These are phyloP conservation scores for Coniochaeta prunicola DNA, from an alignment of 2,329 filamentous ascomycete genomes.

Conservation along the genomic window DNA sequence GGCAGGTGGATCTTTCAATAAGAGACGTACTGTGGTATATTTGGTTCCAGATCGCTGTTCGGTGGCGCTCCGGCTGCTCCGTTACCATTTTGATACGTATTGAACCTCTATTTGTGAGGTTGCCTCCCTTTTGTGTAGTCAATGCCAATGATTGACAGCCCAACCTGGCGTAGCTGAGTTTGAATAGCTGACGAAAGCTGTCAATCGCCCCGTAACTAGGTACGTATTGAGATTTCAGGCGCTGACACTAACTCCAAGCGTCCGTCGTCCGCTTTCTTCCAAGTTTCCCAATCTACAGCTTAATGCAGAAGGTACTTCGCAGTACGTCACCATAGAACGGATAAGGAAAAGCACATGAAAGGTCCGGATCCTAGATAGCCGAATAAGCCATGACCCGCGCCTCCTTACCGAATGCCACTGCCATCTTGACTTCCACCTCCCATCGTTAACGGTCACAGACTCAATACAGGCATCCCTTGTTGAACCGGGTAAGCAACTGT, in stretches of 20 bases:
- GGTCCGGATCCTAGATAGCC: background rate
- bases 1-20: background rate
- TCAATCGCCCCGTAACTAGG: too few relatives aligned
- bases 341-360: background rate
- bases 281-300: background rate
- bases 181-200: background rate
- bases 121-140: background rate
- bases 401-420: background rate
- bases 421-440: background rate
- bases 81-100: background rate
- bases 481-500: background rate
- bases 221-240: background rate
- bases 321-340: constrained; percentile 1
- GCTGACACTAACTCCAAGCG: background rate
- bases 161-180: too few relatives aligned
- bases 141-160: too few relatives aligned
- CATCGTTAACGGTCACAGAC: too few relatives aligned
- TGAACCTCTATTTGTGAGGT: background rate
- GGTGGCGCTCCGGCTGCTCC: background rate
- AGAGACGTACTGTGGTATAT: background rate
- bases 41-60: background rate
- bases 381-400: background rate
- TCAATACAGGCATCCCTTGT: too few relatives aligned
- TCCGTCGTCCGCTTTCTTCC: background rate
- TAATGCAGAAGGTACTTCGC: background rate